Evolutionary conservation across 345 rosid species (phyloP).

Genomic region (Salix koriyanagi): DNA sequence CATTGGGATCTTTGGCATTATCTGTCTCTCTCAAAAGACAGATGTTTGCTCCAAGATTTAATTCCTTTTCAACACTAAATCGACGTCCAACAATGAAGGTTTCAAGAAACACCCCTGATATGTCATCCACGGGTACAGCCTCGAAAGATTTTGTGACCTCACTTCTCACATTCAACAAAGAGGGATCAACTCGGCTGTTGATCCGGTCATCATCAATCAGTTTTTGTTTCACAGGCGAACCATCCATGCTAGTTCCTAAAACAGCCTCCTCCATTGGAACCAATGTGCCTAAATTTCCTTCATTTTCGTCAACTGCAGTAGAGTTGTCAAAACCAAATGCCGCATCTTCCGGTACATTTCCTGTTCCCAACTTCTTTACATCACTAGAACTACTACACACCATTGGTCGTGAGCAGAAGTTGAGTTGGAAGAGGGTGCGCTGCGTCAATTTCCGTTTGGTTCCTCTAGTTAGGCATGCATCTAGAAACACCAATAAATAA

Average conservation of each 20-base stretch:
- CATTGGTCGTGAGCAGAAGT: slow-evolving; percentile 38
- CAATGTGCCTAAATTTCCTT: background rate
- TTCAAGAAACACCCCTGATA: slow-evolving; percentile 38
- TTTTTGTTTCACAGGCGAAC: slow-evolving; percentile 11
- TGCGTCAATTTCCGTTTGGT: slow-evolving; percentile 74
- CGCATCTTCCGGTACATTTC: background rate
- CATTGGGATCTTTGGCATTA: slow-evolving; percentile 66
- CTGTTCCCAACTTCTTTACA: slow-evolving; percentile 8
- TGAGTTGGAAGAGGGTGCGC: slow-evolving; percentile 66
- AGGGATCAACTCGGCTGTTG: slow-evolving; percentile 15
- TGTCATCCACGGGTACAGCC: slow-evolving; percentile 22
- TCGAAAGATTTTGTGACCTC: slow-evolving; percentile 8
- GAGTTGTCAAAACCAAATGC: background rate
- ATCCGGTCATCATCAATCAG: slow-evolving; percentile 7
- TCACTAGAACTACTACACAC: slow-evolving; percentile 16
- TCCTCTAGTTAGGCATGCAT: slow-evolving; percentile 48
- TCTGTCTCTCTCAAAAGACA: slow-evolving; percentile 68
- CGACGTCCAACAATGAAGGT: slow-evolving; percentile 86
- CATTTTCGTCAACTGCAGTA: slow-evolving; percentile 16
- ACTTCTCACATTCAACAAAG: slow-evolving; percentile 20
- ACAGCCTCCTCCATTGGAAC: background rate
- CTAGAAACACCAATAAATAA: slow-evolving; percentile 24
- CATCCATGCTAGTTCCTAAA: background rate
- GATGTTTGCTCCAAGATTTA: slow-evolving; percentile 42
- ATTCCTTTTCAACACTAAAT: slow-evolving; percentile 55